phyloP scores from a whole-genome alignment of 495 filamentous ascomycete genomes.

The Chaetomium fimeti region DNA sequence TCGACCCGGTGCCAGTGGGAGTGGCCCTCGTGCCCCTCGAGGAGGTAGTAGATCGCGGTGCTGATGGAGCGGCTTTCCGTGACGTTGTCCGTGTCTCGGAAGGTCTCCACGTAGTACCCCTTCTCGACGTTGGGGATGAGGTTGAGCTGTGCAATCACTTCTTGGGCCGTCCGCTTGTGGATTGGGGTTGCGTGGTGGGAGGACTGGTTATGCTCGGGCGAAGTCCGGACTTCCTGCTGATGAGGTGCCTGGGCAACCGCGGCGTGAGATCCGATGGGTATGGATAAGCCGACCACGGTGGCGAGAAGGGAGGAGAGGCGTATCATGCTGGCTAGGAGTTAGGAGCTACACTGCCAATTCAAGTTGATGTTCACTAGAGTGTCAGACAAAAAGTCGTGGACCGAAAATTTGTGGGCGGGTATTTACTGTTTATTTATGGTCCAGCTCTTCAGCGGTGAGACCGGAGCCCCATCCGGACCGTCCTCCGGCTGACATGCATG shows the following conservation, averaged over 20 bases:
- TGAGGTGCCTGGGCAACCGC: neutral
- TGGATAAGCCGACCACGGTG: neutral
- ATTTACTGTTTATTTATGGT: too few relatives aligned
- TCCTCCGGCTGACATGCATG: too few relatives aligned
- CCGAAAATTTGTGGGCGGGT: too few relatives aligned
- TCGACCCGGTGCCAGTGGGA: slow-evolving; percentile 52
- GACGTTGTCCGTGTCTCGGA: slow-evolving; percentile 37
- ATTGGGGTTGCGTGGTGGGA: slow-evolving; percentile 7
- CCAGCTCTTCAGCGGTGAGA: too few relatives aligned
- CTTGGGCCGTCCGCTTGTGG: slow-evolving; percentile 35
- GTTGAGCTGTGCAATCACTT: slow-evolving; percentile 41
- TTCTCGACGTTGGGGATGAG: slow-evolving; percentile 47
- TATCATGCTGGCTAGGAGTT: neutral
- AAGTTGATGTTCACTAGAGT: too few relatives aligned
- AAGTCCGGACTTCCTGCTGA: neutral
- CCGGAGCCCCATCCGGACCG: too few relatives aligned
- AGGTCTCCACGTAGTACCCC: slow-evolving; percentile 50
- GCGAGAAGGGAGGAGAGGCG: neutral
- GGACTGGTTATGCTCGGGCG: neutral
- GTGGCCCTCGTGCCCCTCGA: slow-evolving; percentile 39
- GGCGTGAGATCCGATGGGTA: neutral
- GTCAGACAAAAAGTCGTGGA: too few relatives aligned
- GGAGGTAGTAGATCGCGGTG: slow-evolving; percentile 53
- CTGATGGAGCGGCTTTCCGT: slow-evolving; percentile 40
- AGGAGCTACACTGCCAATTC: too few relatives aligned